phyloP scores from a whole-genome alignment of 169 alveolate species.

The Plasmodium malariae region DNA sequence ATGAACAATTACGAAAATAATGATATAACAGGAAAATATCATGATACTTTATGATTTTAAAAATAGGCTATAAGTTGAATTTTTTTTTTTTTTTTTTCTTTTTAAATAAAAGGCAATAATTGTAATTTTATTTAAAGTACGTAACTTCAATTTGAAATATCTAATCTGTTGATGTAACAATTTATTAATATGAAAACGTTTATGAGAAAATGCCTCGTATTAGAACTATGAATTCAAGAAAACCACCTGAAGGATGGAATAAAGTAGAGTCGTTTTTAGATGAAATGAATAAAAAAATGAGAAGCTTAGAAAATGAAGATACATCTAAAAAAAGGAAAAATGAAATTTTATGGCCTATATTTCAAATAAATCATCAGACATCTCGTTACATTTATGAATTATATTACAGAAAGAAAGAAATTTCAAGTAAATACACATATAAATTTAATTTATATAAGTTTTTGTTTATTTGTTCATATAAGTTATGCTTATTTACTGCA shows the following conservation, averaged over 20 bases:
- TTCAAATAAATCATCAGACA: conserved; percentile 96
- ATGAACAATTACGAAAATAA: too few relatives aligned
- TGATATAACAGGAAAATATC: too few relatives aligned
- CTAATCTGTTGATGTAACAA: too few relatives aligned
- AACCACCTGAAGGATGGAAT: conserved; percentile 97
- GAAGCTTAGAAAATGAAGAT: conserved; percentile 96
- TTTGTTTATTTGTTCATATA: too few relatives aligned
- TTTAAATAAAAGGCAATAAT: background rate
- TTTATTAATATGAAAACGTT: background rate
- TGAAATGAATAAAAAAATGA: conserved; percentile 94
- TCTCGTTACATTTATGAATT: conserved; percentile 95
- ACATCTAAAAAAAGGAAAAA: conserved; percentile 96
- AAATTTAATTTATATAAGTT: background rate
- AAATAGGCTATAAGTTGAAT: background rate
- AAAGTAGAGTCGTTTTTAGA: conserved; percentile 92
- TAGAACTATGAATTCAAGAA: conserved; percentile 85
- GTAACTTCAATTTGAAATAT: too few relatives aligned
- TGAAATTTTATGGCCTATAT: conserved; percentile 98
- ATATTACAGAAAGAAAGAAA: conserved; percentile 94
- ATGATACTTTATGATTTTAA: too few relatives aligned
- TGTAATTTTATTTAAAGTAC: background rate
- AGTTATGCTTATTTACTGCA: too few relatives aligned
- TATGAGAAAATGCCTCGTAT: conserved; percentile 79
- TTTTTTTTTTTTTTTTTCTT: background rate
- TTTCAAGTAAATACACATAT: conserved; percentile 87